Evolutionary conservation across 2,329 filamentous ascomycete species (phyloP).

Genomic region (Trichoderma atroviride): DNA sequence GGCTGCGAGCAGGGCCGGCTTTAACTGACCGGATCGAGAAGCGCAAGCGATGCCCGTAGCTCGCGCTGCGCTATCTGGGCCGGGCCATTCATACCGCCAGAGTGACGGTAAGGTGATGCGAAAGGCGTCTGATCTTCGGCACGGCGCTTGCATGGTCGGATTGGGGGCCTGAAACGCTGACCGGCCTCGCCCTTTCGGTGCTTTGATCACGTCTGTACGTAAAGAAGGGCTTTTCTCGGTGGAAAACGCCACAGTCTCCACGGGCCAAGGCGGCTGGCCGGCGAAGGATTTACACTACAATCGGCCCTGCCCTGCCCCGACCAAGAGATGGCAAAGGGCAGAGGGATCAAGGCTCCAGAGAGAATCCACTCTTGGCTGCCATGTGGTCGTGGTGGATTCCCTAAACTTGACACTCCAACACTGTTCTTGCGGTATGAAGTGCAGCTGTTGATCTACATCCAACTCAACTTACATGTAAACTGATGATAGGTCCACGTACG

Average conservation of each 20-base stretch:
- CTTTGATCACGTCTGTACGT: neutral
- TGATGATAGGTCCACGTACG: neutral
- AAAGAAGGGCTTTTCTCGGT: slow-evolving; percentile 16
- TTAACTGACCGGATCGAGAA: slow-evolving; percentile 16
- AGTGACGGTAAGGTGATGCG: neutral
- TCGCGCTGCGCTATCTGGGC: neutral
- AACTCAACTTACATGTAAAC: neutral
- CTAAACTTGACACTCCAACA: neutral
- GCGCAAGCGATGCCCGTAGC: slow-evolving; percentile 15
- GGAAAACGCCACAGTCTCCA: slow-evolving; percentile 11
- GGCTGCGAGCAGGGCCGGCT: neutral
- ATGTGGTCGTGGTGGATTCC: slow-evolving; percentile 10
- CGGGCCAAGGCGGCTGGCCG: slow-evolving; percentile 19
- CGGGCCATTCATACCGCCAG: slow-evolving; percentile 4
- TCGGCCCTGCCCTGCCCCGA: slow-evolving; percentile 14
- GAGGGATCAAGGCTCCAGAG: neutral
- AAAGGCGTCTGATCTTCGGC: slow-evolving; percentile 15
- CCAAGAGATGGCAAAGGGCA: neutral
- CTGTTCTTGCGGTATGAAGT: neutral
- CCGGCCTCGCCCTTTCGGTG: neutral
- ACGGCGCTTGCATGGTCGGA: neutral
- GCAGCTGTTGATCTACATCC: neutral
- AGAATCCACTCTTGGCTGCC: slow-evolving; percentile 5
- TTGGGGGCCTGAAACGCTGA: neutral
- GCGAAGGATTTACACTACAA: slow-evolving; percentile 19